phyloP scores from a whole-genome alignment of 2,329 filamentous ascomycete genomes.

The Xylaria sp. region DNA sequence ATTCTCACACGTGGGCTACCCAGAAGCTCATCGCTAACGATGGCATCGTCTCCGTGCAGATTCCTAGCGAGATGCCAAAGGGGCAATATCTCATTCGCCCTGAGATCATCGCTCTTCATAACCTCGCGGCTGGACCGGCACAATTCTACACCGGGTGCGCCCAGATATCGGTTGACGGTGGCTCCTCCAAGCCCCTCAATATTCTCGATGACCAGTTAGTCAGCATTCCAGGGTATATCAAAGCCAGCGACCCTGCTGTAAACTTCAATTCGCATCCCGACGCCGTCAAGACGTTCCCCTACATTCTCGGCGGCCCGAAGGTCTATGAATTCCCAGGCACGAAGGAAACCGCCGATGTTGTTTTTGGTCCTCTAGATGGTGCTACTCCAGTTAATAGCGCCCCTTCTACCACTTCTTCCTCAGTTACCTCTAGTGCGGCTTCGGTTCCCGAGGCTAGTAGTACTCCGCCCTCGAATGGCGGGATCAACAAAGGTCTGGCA shows the following conservation, averaged over 20 bases:
- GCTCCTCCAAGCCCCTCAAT: constrained; percentile 48
- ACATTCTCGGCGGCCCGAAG: constrained; percentile 21
- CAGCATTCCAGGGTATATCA: constrained; percentile 36
- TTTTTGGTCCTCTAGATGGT: constrained; percentile 23
- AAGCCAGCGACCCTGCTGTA: constrained; percentile 31
- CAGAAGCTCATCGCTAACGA: constrained; percentile 57
- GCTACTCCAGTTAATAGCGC: neutral
- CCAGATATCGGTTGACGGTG: constrained; percentile 12
- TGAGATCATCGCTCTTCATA: constrained; percentile 68
- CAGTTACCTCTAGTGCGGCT: neutral
- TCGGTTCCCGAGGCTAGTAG: neutral
- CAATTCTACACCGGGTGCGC: constrained; percentile 53
- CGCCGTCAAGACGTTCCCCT: constrained; percentile 26
- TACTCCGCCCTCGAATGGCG: constrained; percentile 1
- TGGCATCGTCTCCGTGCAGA: constrained; percentile 59
- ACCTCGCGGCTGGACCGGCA: constrained; percentile 52
- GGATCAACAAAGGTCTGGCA: neutral
- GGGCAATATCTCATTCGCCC: constrained; percentile 68
- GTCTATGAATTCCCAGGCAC: constrained; percentile 21
- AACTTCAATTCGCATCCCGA: constrained; percentile 36
- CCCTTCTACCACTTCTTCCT: neutral
- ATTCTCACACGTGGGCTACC: constrained; percentile 40
- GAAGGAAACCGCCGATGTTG: constrained; percentile 22
- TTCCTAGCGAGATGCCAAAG: constrained; percentile 60
- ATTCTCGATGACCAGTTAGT: constrained; percentile 50